Evolutionary conservation across 2,329 filamentous ascomycete species (phyloP), one percentile per base, ranked within the genome.

Genomic region (Polychaeton citri): DNA sequence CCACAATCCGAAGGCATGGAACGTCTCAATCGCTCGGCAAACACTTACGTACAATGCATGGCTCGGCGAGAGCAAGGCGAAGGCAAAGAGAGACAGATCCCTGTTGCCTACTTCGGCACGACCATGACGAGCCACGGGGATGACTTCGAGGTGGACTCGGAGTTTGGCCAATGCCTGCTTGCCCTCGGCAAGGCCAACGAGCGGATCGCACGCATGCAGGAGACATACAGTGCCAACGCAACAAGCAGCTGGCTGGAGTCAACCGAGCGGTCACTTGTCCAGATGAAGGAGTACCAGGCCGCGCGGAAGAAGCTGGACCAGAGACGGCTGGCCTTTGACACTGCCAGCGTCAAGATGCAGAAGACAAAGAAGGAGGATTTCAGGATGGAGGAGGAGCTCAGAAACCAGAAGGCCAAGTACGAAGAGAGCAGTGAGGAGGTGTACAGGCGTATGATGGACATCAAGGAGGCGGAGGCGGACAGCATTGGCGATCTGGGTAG

Each of bases 231-330:
- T 32, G 69, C 74, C 21, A 74, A 82, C 50, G 80, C 85, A 43
- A 92, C 81, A 12, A 72, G 75, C 21, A 81, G 74, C 55, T 95
- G 88, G 88, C 69, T 93, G 39, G 86, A 95, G 57, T 86, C 82
- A n/a, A 66, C 94, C 16, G 88, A 96, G 58, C 71, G 86, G 46
- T 92, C 81, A 18, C 62, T 94, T 35, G 79, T 84, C 21, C 90
- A 94, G 71, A 88, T 96, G 84, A 95, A 93, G 59, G 90, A 96
- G 54, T 96, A 94, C 51, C 86, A 95, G 71, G 69, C 73, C 45
- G 76, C 88, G 34, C 81, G 88, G 54, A 95, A 90, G 73, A 95
- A 93, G 74, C 79, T 96, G 45, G 90, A 96, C 57, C 82, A 69
- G 52, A 79, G 88, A 39, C 76, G 88, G 41, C 69, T 96, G 39